Evolutionary conservation across 176 grass and related monocot genomes (phyloP).

Genomic region (Puccinellia tenuiflora): DNA sequence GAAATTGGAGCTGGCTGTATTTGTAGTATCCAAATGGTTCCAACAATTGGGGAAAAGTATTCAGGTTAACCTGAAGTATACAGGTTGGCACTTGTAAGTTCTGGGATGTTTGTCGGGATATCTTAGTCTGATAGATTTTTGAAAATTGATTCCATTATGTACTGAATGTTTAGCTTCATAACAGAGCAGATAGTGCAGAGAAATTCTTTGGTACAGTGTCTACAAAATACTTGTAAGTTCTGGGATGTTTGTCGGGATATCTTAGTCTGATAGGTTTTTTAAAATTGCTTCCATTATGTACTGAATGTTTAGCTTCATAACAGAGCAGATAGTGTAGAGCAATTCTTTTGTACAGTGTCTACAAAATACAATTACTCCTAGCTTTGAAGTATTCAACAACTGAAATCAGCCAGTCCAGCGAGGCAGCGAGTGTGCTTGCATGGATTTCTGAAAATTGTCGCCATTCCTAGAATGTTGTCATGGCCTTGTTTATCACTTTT

Average conservation of each 20-base stretch:
- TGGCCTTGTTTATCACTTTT: not conserved
- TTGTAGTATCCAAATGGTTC: not conserved
- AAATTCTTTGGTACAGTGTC: too few relatives aligned
- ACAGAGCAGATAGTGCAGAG: too few relatives aligned
- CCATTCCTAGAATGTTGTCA: not conserved
- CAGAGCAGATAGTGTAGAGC: not conserved
- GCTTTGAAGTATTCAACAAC: not conserved
- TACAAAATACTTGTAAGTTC: not conserved
- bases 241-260: not conserved
- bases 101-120: not conserved
- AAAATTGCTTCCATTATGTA: too few relatives aligned
- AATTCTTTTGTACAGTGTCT: not conserved
- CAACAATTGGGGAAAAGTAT: not conserved
- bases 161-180: too few relatives aligned
- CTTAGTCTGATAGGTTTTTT: not conserved
- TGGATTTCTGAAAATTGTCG: not conserved
- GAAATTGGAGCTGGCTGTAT: not conserved
- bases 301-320: not conserved
- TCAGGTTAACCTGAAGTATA: not conserved
- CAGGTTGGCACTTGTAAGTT: not conserved
- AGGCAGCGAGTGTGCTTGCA: not conserved
- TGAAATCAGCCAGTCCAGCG: not conserved
- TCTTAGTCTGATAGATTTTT: not conserved
- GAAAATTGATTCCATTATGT: too few relatives aligned
- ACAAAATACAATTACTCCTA: not conserved